A percentile compares a stretch with the other conserved stretches of the same genome.
Evolutionary conservation across 495 filamentous ascomycete species (phyloP).

Genomic region (Penicillium desertorum): DNA sequence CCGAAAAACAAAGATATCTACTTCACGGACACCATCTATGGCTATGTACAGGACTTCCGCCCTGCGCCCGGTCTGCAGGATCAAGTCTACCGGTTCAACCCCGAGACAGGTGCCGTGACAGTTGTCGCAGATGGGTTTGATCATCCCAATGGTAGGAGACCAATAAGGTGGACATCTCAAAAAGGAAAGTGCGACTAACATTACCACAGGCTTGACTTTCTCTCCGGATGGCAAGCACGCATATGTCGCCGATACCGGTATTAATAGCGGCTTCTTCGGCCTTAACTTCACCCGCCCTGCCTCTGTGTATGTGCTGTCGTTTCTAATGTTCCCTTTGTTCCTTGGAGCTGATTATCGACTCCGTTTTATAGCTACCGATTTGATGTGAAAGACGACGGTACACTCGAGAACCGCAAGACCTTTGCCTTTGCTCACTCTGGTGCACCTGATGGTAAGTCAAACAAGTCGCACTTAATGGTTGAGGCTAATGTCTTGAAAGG

Average conservation of each 20-base stretch:
- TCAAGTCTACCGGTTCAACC: constrained; percentile 45
- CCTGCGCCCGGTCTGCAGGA: constrained; percentile 31
- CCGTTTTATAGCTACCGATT: constrained; percentile 20
- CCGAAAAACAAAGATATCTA: constrained; percentile 45
- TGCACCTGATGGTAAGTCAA: constrained; percentile 36
- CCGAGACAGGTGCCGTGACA: constrained; percentile 42
- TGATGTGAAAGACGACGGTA: constrained; percentile 23
- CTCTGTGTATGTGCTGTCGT: constrained; percentile 22
- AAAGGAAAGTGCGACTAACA: neutral
- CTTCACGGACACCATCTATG: constrained; percentile 46
- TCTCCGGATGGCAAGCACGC: constrained; percentile 43
- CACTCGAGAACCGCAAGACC: constrained; percentile 24
- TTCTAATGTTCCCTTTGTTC: neutral
- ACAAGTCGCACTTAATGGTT: neutral
- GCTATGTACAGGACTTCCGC: constrained; percentile 37
- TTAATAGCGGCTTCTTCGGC: constrained; percentile 23
- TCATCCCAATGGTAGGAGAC: constrained; percentile 31
- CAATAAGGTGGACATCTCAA: neutral
- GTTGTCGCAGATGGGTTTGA: constrained; percentile 40
- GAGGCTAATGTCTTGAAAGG: constrained; percentile 22
- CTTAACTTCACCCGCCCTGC: constrained; percentile 18
- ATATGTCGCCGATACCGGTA: constrained; percentile 47
- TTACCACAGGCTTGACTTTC: constrained; percentile 38
- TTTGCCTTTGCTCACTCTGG: constrained; percentile 27
- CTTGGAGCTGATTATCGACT: neutral